Conservation (phyloP, 2,329 filamentous ascomycete genomes). For the Botrytis squamosa region DNA sequence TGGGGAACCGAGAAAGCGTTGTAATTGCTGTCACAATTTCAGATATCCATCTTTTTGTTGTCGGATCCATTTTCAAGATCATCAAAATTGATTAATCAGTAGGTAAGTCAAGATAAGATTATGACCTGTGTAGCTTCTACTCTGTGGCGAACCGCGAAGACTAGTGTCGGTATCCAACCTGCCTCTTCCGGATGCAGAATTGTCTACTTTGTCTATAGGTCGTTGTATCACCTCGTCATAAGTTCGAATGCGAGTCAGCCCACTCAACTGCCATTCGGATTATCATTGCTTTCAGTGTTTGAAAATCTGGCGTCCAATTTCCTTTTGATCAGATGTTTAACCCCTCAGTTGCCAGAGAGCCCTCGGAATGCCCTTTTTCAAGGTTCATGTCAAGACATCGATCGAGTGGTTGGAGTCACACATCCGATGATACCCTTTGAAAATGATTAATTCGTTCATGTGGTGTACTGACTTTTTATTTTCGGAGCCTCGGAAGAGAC, state of each 20-base stretch:
- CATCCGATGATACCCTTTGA: not conserved
- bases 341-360: not conserved
- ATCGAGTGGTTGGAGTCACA: not conserved
- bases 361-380: not conserved
- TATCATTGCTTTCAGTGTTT: not conserved
- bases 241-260: not conserved
- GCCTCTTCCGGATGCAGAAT: not conserved
- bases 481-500: not conserved
- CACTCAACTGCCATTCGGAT: not conserved
- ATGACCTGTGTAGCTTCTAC: not conserved
- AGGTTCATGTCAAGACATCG: not conserved
- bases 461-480: not conserved
- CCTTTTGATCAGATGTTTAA: not conserved
- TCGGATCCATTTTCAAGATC: not conserved
- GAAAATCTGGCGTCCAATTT: not conserved
- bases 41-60: not conserved
- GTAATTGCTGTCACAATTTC: not conserved
- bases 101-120: not conserved
- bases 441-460: not conserved
- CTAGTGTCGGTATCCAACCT: not conserved
- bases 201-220: not conserved
- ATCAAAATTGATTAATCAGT: not conserved
- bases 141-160: no score
- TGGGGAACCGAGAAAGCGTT: constrained; percentile 25
- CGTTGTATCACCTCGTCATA: not conserved